Conservation (phyloP, 2,329 filamentous ascomycete species). For the Pestalotiopsis sp. region DNA sequence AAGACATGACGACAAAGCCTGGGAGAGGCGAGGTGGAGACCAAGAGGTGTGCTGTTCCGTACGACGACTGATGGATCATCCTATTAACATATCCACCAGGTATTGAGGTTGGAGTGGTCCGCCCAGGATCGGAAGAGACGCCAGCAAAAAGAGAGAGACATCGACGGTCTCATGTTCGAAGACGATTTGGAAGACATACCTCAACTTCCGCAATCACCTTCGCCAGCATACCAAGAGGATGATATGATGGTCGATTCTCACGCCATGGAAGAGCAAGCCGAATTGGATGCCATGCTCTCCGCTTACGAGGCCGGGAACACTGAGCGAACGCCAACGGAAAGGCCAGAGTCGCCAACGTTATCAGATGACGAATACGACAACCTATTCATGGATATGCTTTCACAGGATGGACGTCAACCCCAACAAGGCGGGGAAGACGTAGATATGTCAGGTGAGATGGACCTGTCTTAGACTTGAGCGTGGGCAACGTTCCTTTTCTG, state of each 20-base stretch:
- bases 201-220: conserved; percentile 30
- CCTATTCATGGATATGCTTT: conserved; percentile 67
- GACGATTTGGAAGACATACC: conserved; percentile 56
- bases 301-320: conserved; percentile 41
- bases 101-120: conserved; percentile 46
- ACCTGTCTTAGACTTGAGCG: conserved; percentile 41
- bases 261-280: conserved; percentile 54
- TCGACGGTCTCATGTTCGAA: conserved; percentile 47
- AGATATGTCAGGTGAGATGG: conserved; percentile 45
- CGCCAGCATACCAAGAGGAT: conserved; percentile 36
- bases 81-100: conserved; percentile 24
- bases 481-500: not conserved
- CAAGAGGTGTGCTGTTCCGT: conserved; percentile 49
- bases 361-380: conserved; percentile 64
- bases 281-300: conserved; percentile 60
- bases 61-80: not conserved
- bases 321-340: conserved; percentile 22
- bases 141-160: conserved; percentile 41
- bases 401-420: conserved; percentile 40
- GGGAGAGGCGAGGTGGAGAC: conserved; percentile 65
- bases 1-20: conserved; percentile 61
- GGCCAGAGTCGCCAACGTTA: conserved; percentile 38
- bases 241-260: conserved; percentile 58
- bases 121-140: conserved; percentile 40
- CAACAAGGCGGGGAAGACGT: conserved; percentile 24